A percentile compares a stretch with the other conserved stretches of the same genome.
These are phyloP conservation scores for Actinomortierella wolfii DNA, from an alignment of 371 early-diverging fungal genomes.

Conservation along the genomic window DNA sequence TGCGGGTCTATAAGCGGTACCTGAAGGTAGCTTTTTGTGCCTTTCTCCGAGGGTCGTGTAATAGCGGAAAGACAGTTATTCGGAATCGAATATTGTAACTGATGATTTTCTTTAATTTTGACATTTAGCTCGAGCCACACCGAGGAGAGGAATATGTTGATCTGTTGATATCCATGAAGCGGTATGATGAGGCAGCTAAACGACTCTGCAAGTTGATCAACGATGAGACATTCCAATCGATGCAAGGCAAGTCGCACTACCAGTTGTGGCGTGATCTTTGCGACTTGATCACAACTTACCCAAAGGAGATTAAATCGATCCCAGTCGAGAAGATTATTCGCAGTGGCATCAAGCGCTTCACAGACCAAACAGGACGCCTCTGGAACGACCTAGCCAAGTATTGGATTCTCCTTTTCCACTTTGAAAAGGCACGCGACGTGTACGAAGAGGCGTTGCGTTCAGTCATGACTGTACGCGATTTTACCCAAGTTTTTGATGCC, in stretches of 20 bases:
- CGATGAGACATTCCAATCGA: constrained; percentile 69
- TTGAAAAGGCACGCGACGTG: constrained; percentile 87
- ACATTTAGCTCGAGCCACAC: constrained; percentile 70
- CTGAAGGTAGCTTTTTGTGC: constrained; percentile 61
- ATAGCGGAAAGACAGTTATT: not conserved
- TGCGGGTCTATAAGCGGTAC: constrained; percentile 82
- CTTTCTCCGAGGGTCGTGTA: too few species aligned
- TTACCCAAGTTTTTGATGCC: constrained; percentile 94
- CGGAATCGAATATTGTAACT: constrained; percentile 1
- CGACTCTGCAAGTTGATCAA: constrained; percentile 77
- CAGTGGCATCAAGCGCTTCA: constrained; percentile 85
- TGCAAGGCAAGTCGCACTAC: constrained; percentile 76
- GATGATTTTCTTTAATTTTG: not conserved
- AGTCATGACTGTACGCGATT: constrained; percentile 92
- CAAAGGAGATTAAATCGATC: constrained; percentile 65
- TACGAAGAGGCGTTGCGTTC: constrained; percentile 90
- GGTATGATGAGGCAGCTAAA: constrained; percentile 88
- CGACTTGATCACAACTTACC: constrained; percentile 80
- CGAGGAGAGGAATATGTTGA: constrained; percentile 78
- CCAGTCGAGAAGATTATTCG: constrained; percentile 85
- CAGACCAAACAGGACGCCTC: constrained; percentile 86
- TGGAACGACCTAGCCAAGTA: constrained; percentile 90
- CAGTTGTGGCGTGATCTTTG: constrained; percentile 90
- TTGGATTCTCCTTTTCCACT: constrained; percentile 76
- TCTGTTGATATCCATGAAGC: constrained; percentile 65